Base-by-base conservation (phyloP, 768 basidiomycete species). In the Pulveroboletus frians region DNA sequence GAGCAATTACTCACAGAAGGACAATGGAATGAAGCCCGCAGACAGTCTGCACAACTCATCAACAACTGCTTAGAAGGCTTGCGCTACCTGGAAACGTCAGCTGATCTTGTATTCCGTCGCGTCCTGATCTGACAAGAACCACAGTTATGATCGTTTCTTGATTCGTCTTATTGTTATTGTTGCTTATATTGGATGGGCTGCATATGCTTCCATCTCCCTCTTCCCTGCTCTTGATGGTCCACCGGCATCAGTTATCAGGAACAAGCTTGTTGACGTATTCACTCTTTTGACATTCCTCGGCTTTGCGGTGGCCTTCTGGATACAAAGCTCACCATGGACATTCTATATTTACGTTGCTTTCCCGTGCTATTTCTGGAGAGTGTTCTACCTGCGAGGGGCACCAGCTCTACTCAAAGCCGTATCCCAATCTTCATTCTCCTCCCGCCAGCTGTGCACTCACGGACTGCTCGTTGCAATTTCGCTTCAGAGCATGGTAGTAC, bases 171-270 rank as follows among this genome's bases (percentile, higher is more conserved):
- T 92, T 53, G 89, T 91, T 43, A 76, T 76, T 1, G 61, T 75
- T 7, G 88, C 87, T 1, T 92, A 93, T 64, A 62, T 76, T 3
- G 88, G 88, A 45, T 93, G 90, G 88, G 80, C 79, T 17, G 81
- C 80, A 1, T 91, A 80, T 63, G 72, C 79, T 6, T 78, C 81
- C 0, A 63, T 80, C 5, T 81, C 73, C 37, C 73, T 89, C 6
- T 68, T 86, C 45, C 71, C 77, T 21, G 71, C 76, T 9, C 53
- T 62, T 18, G 69, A 71, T 17, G 47, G 34, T 37, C 42, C 21
- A 5, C 38, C 20, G 18, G 31, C n/a, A 34, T 46, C 42, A 31
- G 18, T 34, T 23, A 14, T 35, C 31, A 42, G 20, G 15, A 30
- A 35, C 11, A 2, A 31, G 21, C 15, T 32, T 4, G 53, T 55